phyloP scores from a whole-genome alignment of 1,139 yeast genomes.

The Blastobotrys apis region DNA sequence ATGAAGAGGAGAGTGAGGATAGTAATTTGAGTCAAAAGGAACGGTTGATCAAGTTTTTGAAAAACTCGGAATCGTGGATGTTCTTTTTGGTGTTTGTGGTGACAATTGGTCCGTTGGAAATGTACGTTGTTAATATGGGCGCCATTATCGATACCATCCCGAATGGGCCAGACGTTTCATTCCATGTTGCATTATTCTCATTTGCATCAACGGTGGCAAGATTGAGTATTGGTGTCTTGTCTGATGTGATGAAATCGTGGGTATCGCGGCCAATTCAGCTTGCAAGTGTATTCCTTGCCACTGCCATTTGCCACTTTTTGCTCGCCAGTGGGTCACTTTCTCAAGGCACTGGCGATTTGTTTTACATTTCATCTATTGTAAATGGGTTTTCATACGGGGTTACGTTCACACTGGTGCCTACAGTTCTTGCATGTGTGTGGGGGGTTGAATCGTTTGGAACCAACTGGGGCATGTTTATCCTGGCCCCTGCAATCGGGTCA shows the following conservation, averaged over 20 bases:
- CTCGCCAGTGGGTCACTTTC: constrained; percentile 41
- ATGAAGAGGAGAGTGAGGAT: constrained; percentile 22
- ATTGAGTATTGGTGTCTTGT: constrained; percentile 57
- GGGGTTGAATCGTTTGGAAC: constrained; percentile 88
- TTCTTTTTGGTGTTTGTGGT: constrained; percentile 60
- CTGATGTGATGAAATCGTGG: constrained; percentile 44
- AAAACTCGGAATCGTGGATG: constrained; percentile 62
- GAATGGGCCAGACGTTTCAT: constrained; percentile 34
- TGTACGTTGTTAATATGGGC: constrained; percentile 82
- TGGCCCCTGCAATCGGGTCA: constrained; percentile 88
- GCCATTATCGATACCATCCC: constrained; percentile 41
- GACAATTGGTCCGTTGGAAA: constrained; percentile 81
- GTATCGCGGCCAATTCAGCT: constrained; percentile 32
- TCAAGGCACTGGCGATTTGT: constrained; percentile 25
- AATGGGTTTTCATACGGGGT: constrained; percentile 81
- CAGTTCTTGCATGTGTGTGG: constrained; percentile 78
- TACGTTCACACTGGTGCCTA: constrained; percentile 78
- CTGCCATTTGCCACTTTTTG: constrained; percentile 28
- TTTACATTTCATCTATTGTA: constrained; percentile 45
- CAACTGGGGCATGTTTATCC: constrained; percentile 87
- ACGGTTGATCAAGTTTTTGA: constrained; percentile 49
- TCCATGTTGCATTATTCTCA: constrained; percentile 54
- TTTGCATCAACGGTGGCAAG: constrained; percentile 59
- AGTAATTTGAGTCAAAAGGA: constrained; percentile 48
- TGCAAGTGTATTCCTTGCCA: constrained; percentile 23